Conservation (phyloP, 495 filamentous ascomycete genomes). For the Penicillium desertorum region DNA sequence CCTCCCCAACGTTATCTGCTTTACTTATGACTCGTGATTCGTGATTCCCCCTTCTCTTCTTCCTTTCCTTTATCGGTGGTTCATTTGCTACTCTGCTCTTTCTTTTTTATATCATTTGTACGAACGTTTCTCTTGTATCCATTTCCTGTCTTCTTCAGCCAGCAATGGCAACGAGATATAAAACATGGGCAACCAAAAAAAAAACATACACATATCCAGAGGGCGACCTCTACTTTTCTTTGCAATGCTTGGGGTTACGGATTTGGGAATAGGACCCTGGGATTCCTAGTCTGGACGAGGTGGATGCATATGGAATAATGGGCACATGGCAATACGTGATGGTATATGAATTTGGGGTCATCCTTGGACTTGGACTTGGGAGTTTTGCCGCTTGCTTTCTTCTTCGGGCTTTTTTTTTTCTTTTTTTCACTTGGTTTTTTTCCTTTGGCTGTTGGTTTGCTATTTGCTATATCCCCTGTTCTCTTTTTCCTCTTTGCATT, state of each 20-base stretch:
- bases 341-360: slow-evolving; percentile 6
- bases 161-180: not conserved
- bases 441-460: slow-evolving; percentile 3
- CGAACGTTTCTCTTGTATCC: not conserved
- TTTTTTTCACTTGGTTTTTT: not conserved
- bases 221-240: slow-evolving; percentile 29
- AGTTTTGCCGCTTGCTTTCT: slow-evolving; percentile 15
- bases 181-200: slow-evolving; percentile 4
- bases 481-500: slow-evolving; percentile 6
- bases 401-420: slow-evolving; percentile 4
- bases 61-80: not conserved
- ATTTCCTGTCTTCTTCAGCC: not conserved
- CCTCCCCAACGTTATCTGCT: not conserved
- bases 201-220: slow-evolving; percentile 28
- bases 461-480: slow-evolving; percentile 7
- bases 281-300: slow-evolving; percentile 5
- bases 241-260: slow-evolving; percentile 15
- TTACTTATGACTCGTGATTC: not conserved
- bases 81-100: not conserved
- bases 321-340: slow-evolving; percentile 13
- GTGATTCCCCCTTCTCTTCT: slow-evolving; percentile 3
- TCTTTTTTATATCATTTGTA: slow-evolving; percentile 1
- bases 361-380: slow-evolving; percentile 13
- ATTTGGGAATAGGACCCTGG: slow-evolving; percentile 16
- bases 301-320: slow-evolving; percentile 17